A percentile compares a stretch with the other conserved stretches of the same genome.
These are phyloP conservation scores for Phyllachora maydis DNA, from an alignment of 2,329 filamentous ascomycete species.

Conservation along the genomic window DNA sequence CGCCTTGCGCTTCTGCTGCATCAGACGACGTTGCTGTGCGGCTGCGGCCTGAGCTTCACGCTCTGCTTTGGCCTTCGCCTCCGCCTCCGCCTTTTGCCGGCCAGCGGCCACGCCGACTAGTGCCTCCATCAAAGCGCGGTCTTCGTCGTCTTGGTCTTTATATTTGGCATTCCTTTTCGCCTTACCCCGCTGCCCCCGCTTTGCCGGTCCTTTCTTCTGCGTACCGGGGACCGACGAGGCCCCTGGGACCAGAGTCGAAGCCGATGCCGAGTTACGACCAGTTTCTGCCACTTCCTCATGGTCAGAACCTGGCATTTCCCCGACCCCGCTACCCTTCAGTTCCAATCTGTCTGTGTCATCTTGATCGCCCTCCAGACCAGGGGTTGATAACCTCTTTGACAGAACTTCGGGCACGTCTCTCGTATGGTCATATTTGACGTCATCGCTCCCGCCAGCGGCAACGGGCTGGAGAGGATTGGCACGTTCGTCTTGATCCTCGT, in stretches of 20 bases:
- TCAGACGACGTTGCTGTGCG: slow-evolving; percentile 52
- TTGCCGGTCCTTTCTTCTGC: slow-evolving; percentile 25
- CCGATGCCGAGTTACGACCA: too few relatives aligned
- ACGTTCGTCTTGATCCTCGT: slow-evolving; percentile 8
- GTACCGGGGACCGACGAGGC: slow-evolving; percentile 7
- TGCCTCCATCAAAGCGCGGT: slow-evolving; percentile 62
- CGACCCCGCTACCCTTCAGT: too few relatives aligned
- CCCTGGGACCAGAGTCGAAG: too few relatives aligned
- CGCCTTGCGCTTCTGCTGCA: slow-evolving; percentile 62
- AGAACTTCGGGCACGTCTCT: slow-evolving; percentile 7
- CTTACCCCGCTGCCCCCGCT: slow-evolving; percentile 63
- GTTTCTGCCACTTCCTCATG: slow-evolving; percentile 8
- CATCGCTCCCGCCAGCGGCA: not conserved
- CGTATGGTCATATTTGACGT: slow-evolving; percentile 5
- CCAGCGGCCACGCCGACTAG: slow-evolving; percentile 64
- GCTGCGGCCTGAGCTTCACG: slow-evolving; percentile 54
- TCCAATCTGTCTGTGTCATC: slow-evolving; percentile 14
- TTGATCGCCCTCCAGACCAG: slow-evolving; percentile 9
- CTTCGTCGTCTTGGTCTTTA: slow-evolving; percentile 85
- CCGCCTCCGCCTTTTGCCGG: slow-evolving; percentile 45
- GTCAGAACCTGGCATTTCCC: too few relatives aligned
- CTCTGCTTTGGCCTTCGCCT: slow-evolving; percentile 43
- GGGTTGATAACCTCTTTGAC: too few relatives aligned
- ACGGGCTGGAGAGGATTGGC: slow-evolving; percentile 3
- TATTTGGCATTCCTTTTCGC: slow-evolving; percentile 82